Percentiles rank a stretch among this genome's conserved stretches.
Conservation (phyloP, 257 asterid species). For the Fraxinus quadrangulata region DNA sequence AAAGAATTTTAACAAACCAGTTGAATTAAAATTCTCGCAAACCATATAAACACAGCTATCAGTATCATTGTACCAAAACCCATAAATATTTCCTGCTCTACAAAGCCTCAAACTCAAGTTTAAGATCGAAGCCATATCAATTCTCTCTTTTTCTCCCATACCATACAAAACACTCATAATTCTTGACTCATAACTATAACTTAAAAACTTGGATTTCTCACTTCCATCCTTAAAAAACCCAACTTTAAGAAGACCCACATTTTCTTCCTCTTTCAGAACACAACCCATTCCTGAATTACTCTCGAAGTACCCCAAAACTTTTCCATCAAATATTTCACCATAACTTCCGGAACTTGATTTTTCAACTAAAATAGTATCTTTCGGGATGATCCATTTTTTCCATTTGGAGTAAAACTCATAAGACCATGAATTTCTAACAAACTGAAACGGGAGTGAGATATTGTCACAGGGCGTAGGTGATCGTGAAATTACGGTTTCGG, state of each 20-base stretch:
- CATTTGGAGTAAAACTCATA: conserved; percentile 59
- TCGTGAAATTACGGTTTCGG: conserved; percentile 37
- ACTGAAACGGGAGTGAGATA: conserved; percentile 23
- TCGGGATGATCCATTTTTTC: conserved; percentile 71
- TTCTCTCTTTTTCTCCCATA: conserved; percentile 51
- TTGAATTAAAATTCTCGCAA: conserved; percentile 45
- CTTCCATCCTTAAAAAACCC: conserved; percentile 42
- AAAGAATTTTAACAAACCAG: conserved; percentile 32
- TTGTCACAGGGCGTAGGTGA: conserved; percentile 25
- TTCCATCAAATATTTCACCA: conserved; percentile 40
- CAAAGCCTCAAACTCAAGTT: conserved; percentile 39
- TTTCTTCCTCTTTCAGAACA: conserved; percentile 47
- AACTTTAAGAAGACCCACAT: conserved; percentile 58
- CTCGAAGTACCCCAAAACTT: conserved; percentile 36
- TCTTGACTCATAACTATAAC: conserved; percentile 57
- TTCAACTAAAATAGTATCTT: conserved; percentile 45
- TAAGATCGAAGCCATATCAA: conserved; percentile 40
- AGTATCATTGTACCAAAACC: conserved; percentile 70
- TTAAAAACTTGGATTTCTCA: conserved; percentile 34
- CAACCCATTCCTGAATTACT: conserved; percentile 39
- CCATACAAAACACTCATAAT: conserved; percentile 50
- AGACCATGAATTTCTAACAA: conserved; percentile 51
- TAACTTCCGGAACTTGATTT: conserved; percentile 20
- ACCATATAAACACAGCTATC: conserved; percentile 57
- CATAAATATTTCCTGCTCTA: conserved; percentile 61